phyloP scores from a whole-genome alignment of 345 rosid species.

The Arabis hirsuta region DNA sequence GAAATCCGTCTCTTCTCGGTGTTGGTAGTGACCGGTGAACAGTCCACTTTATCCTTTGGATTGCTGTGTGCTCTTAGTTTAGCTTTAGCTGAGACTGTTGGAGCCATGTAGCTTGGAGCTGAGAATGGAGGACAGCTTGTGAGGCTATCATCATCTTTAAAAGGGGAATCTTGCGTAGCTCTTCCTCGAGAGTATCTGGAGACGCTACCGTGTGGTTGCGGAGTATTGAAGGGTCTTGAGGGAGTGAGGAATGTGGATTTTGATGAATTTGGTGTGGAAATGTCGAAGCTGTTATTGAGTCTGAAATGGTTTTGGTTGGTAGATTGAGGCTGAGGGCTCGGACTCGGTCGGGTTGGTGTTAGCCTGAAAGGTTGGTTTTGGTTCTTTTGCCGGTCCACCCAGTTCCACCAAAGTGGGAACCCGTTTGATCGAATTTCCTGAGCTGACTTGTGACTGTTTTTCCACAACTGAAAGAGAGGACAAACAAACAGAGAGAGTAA shows the following conservation, averaged over 20 bases:
- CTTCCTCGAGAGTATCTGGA: slow-evolving; percentile 64
- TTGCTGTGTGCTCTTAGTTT: slow-evolving; percentile 76
- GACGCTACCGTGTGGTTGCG: slow-evolving; percentile 50
- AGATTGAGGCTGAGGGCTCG: slow-evolving; percentile 53
- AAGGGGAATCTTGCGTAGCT: slow-evolving; percentile 60
- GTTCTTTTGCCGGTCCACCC: slow-evolving; percentile 72
- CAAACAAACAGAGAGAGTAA: not conserved
- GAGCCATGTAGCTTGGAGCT: slow-evolving; percentile 87
- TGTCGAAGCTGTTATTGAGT: slow-evolving; percentile 59
- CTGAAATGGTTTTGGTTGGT: slow-evolving; percentile 48
- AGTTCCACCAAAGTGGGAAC: slow-evolving; percentile 98
- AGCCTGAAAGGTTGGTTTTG: slow-evolving; percentile 44
- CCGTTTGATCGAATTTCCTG: slow-evolving; percentile 66
- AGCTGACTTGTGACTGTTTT: slow-evolving; percentile 56
- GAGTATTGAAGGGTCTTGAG: slow-evolving; percentile 57
- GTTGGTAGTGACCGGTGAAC: slow-evolving; percentile 49
- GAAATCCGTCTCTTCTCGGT: slow-evolving; percentile 77
- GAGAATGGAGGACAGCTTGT: slow-evolving; percentile 90
- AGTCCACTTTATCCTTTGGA: slow-evolving; percentile 66
- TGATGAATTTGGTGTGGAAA: slow-evolving; percentile 74
- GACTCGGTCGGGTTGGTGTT: slow-evolving; percentile 41
- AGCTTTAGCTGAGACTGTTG: slow-evolving; percentile 83
- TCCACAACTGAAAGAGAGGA: slow-evolving; percentile 56
- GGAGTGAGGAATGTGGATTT: slow-evolving; percentile 58
- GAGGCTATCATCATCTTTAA: slow-evolving; percentile 94